Evolutionary conservation across 805 yeast genomes (phyloP), one percentile per base, ranked within the genome.

Genomic region (Barnettozyma sucrosica): DNA sequence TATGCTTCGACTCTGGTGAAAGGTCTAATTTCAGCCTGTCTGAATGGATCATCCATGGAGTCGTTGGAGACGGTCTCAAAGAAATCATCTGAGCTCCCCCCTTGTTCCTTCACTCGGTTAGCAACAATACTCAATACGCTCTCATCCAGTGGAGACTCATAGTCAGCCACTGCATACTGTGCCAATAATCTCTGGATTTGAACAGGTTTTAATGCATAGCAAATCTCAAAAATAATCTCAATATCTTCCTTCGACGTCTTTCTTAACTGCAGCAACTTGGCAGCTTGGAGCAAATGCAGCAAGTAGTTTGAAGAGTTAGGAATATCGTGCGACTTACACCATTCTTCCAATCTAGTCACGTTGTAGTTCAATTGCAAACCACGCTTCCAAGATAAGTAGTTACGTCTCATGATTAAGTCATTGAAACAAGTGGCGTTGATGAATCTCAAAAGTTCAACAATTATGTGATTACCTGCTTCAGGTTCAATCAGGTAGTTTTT

Each of bases 321-420:
- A 52, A 93, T 80, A 45, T 85, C 90, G 65, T 92, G 97, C 7
- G 89, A 81, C 70, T 89, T 92, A 68, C 98, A 92, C 99, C 99
- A 93, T 70, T 93, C 99, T 66, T 89, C 97, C 59, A 93, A 76
- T 61, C 98, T 80, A 3, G 99, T 93, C 46, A 90, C 95, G 66
- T 93, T 93, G 70, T 93, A 93, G 66, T 89, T 93, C 68, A 93
- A 81, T 69, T 93, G 99, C 57, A 93, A 76, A 42, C 98, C 98
- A 64, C 99, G 84, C 71, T 92, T 93, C 99, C 99, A 93, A 10
- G 96, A 85, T 63, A 92, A 71, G 70, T 92, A 95, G 69, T 83
- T 85, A 67, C 96, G 80, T 71, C 97, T 83, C 95, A 90, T 86
- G 43, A 95, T 81, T 68, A 93, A 73, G 65, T 93, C 98, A 65